Evolutionary conservation across 495 filamentous ascomycete genomes (phyloP).

Genomic region (Neurospora hispaniola): DNA sequence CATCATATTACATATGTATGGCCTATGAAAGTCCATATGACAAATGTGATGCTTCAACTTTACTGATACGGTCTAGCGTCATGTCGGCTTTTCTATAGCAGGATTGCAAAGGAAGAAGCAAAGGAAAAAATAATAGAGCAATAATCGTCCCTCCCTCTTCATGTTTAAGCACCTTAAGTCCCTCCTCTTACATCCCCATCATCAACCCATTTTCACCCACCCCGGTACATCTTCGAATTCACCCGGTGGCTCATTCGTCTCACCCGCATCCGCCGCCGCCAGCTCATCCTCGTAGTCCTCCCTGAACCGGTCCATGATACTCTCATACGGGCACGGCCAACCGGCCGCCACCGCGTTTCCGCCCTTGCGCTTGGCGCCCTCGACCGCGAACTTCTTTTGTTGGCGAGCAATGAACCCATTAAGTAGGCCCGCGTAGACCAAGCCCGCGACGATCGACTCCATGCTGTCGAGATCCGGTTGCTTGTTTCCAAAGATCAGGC

Average conservation of each 20-base stretch:
- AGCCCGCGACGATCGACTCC: constrained; percentile 65
- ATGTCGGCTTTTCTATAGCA: not conserved
- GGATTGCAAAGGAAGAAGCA: not conserved
- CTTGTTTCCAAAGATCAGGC: constrained; percentile 40
- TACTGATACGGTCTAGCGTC: not conserved
- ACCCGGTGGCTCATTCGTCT: constrained; percentile 16
- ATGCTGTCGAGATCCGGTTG: constrained; percentile 51
- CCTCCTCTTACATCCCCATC: not conserved
- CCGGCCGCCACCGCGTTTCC: constrained; percentile 36
- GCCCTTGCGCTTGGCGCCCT: constrained; percentile 56
- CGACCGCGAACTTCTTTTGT: constrained; percentile 66
- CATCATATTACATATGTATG: not conserved
- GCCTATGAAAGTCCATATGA: not conserved
- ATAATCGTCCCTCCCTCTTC: not conserved
- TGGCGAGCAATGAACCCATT: constrained; percentile 76
- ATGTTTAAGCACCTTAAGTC: too few relatives aligned
- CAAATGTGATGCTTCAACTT: not conserved
- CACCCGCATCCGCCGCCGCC: constrained; percentile 12
- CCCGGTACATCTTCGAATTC: constrained; percentile 26
- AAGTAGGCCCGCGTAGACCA: constrained; percentile 75
- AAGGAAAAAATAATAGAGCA: not conserved
- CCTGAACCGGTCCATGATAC: constrained; percentile 20
- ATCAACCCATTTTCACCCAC: constrained; percentile 20
- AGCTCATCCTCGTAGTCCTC: constrained; percentile 21
- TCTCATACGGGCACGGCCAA: constrained; percentile 28